A percentile compares a stretch with the other conserved stretches of the same genome.
phyloP scores from a whole-genome alignment of 2,329 filamentous ascomycete species.

The Apiospora phragmitis region DNA sequence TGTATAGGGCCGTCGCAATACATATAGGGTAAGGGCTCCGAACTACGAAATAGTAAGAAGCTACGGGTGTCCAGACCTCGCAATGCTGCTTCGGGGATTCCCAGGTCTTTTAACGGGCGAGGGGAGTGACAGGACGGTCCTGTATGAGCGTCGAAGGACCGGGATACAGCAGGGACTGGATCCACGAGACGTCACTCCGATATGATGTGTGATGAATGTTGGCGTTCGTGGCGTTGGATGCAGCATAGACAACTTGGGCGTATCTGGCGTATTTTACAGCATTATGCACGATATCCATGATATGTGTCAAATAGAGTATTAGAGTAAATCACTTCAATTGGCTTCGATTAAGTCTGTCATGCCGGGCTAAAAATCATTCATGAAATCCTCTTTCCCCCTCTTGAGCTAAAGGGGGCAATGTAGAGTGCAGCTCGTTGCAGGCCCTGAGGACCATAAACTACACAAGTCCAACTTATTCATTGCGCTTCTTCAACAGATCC shows the following conservation, averaged over 20 bases:
- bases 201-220: background rate
- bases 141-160: background rate
- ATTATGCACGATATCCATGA: background rate
- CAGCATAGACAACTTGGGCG: slow-evolving; percentile 13
- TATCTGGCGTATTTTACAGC: background rate
- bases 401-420: background rate
- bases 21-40: background rate
- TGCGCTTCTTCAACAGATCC: slow-evolving; percentile 27
- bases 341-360: background rate
- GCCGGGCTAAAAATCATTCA: background rate
- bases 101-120: no score
- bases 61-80: background rate
- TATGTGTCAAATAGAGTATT: background rate
- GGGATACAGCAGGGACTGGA: background rate
- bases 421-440: no score
- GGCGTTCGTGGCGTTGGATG: slow-evolving; percentile 34
- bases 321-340: background rate
- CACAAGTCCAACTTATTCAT: background rate
- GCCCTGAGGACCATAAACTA: background rate
- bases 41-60: background rate
- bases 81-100: background rate
- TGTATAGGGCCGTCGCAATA: background rate
- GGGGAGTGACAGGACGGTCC: background rate
- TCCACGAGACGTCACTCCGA: background rate
- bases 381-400: background rate